Base-by-base conservation (phyloP, 1,139 yeast genomes). In the Saccharomycopsis phalli region DNA sequence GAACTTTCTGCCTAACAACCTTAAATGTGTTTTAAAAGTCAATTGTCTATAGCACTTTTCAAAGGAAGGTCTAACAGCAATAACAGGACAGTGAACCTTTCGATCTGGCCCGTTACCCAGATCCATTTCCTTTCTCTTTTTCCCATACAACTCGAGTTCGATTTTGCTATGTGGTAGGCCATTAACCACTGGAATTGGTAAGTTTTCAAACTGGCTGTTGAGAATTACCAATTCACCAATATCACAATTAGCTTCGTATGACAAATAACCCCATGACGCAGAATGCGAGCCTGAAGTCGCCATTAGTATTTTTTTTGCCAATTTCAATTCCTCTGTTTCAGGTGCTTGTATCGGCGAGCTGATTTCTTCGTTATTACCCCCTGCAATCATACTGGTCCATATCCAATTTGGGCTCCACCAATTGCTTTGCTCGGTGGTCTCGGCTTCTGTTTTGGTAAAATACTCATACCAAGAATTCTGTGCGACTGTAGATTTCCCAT, bases 401-500 rank as follows among this genome's bases (percentile, higher is more conserved):
- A 36, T 30, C 45, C 45, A 44, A 13, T 25, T 39, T 2, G 47
- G 28, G 21, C 33, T 26, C 47, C 45, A 44, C 42, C 47, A 41
- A 8, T 11, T 26, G 29, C 13, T 14, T 6, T 26, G 14, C 29
- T 6, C n/a, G n/a, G n/a, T n/a, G n/a, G n/a, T n/a, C n/a, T n/a
- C n/a, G n/a, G n/a, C n/a, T n/a, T n/a, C n/a, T n/a, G n/a, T n/a
- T n/a, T n/a, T n/a, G n/a, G n/a, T n/a, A n/a, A n/a, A n/a, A n/a
- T n/a, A n/a, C n/a, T n/a, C n/a, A n/a, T n/a, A n/a, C n/a, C n/a
- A n/a, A n/a, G n/a, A n/a, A n/a, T n/a, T n/a, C n/a, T n/a, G n/a
- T n/a, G n/a, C n/a, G n/a, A n/a, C n/a, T n/a, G n/a, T n/a, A n/a
- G n/a, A n/a, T n/a, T n/a, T n/a, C n/a, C n/a, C n/a, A n/a, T n/a